These are phyloP conservation scores for Sporobolomyces phaffii DNA, from an alignment of 768 basidiomycete species.

Conservation along the genomic window DNA sequence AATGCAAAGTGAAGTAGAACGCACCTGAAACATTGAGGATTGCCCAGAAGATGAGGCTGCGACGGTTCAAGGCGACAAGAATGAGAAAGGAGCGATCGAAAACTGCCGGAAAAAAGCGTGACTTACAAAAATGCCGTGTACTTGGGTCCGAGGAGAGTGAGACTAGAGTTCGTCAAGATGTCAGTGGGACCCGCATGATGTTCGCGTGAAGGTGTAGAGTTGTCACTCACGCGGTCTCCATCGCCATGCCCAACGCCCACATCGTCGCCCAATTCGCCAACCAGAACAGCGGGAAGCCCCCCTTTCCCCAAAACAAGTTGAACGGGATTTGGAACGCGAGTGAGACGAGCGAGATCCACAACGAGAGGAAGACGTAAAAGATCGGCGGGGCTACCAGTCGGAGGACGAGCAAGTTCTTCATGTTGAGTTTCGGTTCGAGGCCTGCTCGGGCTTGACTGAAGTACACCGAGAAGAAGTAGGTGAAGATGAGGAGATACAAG, in stretches of 20 bases:
- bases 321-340: constrained; percentile 45
- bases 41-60: constrained; percentile 40
- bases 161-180: background rate
- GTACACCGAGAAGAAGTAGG: constrained; percentile 42
- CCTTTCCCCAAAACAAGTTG: constrained; percentile 41
- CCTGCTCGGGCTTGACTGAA: background rate
- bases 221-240: constrained; percentile 21
- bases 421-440: constrained; percentile 10
- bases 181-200: no score
- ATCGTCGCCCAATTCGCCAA: constrained; percentile 28
- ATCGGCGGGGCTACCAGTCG: constrained; percentile 5
- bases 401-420: constrained; percentile 7
- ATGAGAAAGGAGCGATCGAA: background rate
- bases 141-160: constrained; percentile 43
- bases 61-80: background rate
- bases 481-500: constrained; percentile 42
- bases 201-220: no score
- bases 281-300: constrained; percentile 47
- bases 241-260: constrained; percentile 12
- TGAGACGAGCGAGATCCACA: constrained; percentile 43
- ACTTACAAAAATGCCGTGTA: constrained; percentile 46
- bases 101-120: background rate
- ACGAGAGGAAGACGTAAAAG: constrained; percentile 24
- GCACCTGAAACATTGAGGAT: constrained; percentile 16
- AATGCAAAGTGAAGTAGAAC: background rate